Conservation (phyloP, 2,329 filamentous ascomycete species). For the Neofusicoccum cordaticola region DNA sequence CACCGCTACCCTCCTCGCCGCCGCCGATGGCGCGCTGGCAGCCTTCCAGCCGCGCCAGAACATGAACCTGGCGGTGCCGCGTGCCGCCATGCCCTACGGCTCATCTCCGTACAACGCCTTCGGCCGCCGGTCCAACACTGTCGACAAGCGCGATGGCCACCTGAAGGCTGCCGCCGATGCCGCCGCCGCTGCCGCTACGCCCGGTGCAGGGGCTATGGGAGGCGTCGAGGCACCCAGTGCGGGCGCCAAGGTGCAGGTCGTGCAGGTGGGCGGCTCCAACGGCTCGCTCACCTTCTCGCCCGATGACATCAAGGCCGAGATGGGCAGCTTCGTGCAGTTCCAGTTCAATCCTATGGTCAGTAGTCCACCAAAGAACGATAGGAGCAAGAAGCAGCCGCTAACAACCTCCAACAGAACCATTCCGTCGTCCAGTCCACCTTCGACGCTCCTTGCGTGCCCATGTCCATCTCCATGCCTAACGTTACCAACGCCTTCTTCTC, state of each 20-base stretch:
- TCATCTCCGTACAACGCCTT: background rate
- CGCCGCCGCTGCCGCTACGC: background rate
- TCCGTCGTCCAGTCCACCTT: conserved; percentile 77
- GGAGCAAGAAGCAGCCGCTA: too few relatives aligned
- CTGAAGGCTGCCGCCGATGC: background rate
- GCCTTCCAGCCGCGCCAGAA: background rate
- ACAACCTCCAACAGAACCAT: conserved; percentile 56
- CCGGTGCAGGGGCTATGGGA: background rate
- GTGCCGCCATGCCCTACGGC: conserved; percentile 11
- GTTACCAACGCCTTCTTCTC: conserved; percentile 57
- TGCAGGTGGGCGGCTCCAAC: conserved; percentile 60
- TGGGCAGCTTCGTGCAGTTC: conserved; percentile 57
- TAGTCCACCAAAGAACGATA: conserved; percentile 23
- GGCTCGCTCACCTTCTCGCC: conserved; percentile 62
- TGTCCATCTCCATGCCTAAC: conserved; percentile 44
- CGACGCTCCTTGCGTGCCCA: conserved; percentile 65
- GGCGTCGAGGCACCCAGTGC: background rate
- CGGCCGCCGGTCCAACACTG: background rate
- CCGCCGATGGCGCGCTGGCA: conserved; percentile 1
- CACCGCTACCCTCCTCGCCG: background rate
- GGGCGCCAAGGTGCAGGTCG: conserved; percentile 53
- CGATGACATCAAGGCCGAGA: conserved; percentile 60
- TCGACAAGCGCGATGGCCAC: background rate
- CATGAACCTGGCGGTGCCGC: conserved; percentile 11
- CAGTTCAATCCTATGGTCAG: conserved; percentile 45